Evolutionary conservation across 148 eudicot genomes (phyloP), one percentile per base, ranked within the genome.

Genomic region (Silene conica): DNA sequence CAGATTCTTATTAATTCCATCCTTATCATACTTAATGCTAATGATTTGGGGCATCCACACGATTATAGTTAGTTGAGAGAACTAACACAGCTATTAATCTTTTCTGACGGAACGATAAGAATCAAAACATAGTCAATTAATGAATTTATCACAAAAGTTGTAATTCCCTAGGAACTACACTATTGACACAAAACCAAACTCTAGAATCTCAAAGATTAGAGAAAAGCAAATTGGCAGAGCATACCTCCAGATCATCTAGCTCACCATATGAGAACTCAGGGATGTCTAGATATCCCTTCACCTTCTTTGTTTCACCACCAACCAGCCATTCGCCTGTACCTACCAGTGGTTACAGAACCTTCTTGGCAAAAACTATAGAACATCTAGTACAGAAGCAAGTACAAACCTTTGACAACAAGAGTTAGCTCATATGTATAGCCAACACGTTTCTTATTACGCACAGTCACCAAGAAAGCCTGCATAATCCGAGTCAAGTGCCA

Each of bases 361-460:
- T 3, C 11, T 69, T 52, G 6, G 34, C 46, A 23, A 52, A 18
- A 64, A 55, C 56, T 6, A 26, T 50, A 19, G 63, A 16, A 28
- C n/a, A 23, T 67, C 20, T 38, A 55, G 38, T 0, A 60, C 8
- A 26, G 55, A 22, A 23, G n/a, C 21, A 68, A 62, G 48, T 46
- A 73, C 80, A 18, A 74, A 96, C 99, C 99, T 84, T 89, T 87
- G 72, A 90, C 95, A 81, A 79, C 77, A 76, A 96, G 67, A 46
- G 91, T 85, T 73, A 96, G 71, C 88, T 96, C 99, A 41, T 87
- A 96, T 10, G 94, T 92, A 76, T 92, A 96, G 50, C 97, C 96
- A 87, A 92, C 96, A 46, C 99, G 91, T 80, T 92, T 96, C 83
- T 92, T 96, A 76, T 96, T 96, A 38, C 99, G 88, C 31, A 95